Conservation (phyloP, 2,329 filamentous ascomycete species). For the Ilyonectria robusta region DNA sequence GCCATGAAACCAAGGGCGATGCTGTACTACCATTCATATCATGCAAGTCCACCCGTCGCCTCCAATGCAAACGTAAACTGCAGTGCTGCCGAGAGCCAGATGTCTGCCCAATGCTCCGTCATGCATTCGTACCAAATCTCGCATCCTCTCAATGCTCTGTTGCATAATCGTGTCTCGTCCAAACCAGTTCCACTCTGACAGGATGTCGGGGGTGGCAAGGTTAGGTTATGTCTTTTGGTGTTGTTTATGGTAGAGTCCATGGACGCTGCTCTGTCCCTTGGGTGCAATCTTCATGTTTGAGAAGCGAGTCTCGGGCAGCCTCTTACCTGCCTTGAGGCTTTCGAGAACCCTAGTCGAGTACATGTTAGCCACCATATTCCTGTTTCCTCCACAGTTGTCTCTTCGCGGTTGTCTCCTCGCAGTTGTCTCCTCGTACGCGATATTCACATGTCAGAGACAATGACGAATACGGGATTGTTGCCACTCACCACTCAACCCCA, state of each 20-base stretch:
- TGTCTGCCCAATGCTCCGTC: neutral
- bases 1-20: constrained; percentile 8
- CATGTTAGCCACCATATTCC: constrained; percentile 6
- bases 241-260: constrained; percentile 59
- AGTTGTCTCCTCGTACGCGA: neutral
- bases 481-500: constrained; percentile 79
- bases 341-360: constrained; percentile 77
- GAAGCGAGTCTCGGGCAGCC: constrained; percentile 83
- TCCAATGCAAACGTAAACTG: constrained; percentile 10
- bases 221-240: constrained; percentile 18
- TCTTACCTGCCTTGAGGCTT: constrained; percentile 81
- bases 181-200: neutral
- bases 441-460: neutral
- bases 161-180: neutral
- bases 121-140: constrained; percentile 15
- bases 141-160: constrained; percentile 3
- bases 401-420: neutral
- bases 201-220: neutral
- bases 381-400: neutral
- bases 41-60: constrained; percentile 11
- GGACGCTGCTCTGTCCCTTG: constrained; percentile 76
- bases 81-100: constrained; percentile 8
- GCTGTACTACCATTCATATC: constrained; percentile 4
- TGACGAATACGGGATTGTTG: neutral
- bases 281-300: constrained; percentile 73